Base-by-base conservation (phyloP, 2,329 filamentous ascomycete species). In the Tolypocladium ovalisporum region DNA sequence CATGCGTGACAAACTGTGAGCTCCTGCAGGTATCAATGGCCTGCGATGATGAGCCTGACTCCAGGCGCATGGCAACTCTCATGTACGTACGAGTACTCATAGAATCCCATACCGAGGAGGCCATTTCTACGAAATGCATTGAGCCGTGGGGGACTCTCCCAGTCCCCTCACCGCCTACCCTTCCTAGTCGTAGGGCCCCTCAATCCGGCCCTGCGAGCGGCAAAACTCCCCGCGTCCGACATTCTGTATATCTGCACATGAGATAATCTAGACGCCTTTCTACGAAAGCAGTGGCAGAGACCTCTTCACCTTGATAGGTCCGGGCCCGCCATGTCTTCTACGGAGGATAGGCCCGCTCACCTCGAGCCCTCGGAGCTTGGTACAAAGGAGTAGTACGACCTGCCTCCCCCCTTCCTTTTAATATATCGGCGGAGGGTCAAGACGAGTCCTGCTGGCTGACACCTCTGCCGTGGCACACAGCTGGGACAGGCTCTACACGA, bases 311-410 rank as follows among this genome's bases (percentile, higher is more conserved):
- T 15, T 17, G 17, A 10, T 4, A 13, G 44, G 32, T 19, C 8
- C 27, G 44, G 27, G 29, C 47, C 10, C 47, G 19, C 10, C 24
- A 60, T 56, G 58, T n/a, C 42, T n/a, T 27, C 37, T n/a, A 19
- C 17, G 27, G 54, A 37, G 37, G n/a, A 54, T 10, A 22, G 17
- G 37, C 58, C 47, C 22, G 55, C 44, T 1, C 83, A 88, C 65
- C 85, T 96, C 32, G 82, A 88, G 62, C 89, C 91, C 22, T 96
- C 78, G 69, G 74, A 82, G 70, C 82, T 97, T 35, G 93, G 93
- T 54, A 96, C 90, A 35, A 96, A 90, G 73, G 86, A 93, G 78
- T 95, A 96, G 90, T 95, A 76, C 65, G 84, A 79, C 10, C 24
- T 15, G 29, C 55, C 27, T 27, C 17, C 44, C 27, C 8, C 8